Conservation (phyloP, 306 rosid species). For the Medicago arabica region DNA sequence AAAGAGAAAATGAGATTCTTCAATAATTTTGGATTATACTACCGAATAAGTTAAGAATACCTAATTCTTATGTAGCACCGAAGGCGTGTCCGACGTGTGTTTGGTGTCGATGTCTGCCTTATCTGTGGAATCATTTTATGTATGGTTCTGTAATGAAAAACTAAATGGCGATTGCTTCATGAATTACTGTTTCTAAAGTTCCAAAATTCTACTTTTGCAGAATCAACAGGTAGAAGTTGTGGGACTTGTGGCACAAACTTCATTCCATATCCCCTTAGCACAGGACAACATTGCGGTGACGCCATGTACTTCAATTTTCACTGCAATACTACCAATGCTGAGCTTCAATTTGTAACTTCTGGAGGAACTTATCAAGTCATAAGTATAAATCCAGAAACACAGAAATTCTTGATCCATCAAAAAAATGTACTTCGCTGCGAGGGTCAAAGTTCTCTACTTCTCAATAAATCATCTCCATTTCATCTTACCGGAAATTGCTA, state of each 20-base stretch:
- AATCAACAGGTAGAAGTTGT: conserved; percentile 29
- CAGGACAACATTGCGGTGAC: neutral
- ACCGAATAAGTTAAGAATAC: neutral
- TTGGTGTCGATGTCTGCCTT: neutral
- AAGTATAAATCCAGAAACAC: neutral
- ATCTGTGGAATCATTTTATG: too few species aligned
- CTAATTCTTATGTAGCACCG: neutral
- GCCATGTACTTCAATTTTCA: neutral
- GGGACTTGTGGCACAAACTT: neutral
- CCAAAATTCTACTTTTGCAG: conserved; percentile 49
- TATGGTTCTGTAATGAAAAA: neutral
- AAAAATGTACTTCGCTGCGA: neutral
- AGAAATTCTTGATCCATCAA: neutral
- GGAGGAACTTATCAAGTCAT: neutral
- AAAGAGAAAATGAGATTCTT: too few species aligned
- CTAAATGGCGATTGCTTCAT: conserved; percentile 5
- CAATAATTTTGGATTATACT: too few species aligned
- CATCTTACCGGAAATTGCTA: conserved; percentile 55
- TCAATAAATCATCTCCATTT: conserved; percentile 66
- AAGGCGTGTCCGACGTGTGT: neutral
- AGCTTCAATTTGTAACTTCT: neutral
- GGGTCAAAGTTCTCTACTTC: conserved; percentile 44
- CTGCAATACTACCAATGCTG: neutral
- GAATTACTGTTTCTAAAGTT: conserved; percentile 31
- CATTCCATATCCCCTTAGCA: neutral